phyloP scores from a whole-genome alignment of 495 filamentous ascomycete species.

The Tetracladium setigerum region DNA sequence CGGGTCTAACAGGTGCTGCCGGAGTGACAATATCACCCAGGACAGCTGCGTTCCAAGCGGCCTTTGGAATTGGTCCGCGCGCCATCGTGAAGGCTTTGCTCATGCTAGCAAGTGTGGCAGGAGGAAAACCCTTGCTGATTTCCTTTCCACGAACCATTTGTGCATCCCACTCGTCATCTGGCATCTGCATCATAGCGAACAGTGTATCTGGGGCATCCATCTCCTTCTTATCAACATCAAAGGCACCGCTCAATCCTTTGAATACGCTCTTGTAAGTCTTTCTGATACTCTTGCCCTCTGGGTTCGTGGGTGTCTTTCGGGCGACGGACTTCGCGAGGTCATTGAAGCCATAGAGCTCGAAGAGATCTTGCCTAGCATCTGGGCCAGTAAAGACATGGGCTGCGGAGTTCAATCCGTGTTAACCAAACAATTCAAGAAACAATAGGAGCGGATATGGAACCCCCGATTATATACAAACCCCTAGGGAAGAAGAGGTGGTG shows the following conservation, averaged over 20 bases:
- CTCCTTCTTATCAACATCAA: constrained; percentile 43
- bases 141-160: constrained; percentile 44
- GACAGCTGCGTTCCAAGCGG: constrained; percentile 41
- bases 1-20: constrained; percentile 23
- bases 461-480: constrained; percentile 2
- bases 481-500: background rate
- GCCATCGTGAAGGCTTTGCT: constrained; percentile 39
- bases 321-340: constrained; percentile 43
- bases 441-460: constrained; percentile 3
- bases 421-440: constrained; percentile 33
- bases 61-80: constrained; percentile 38
- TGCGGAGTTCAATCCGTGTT: constrained; percentile 37
- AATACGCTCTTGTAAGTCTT: constrained; percentile 55
- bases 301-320: constrained; percentile 31
- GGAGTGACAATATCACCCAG: constrained; percentile 38
- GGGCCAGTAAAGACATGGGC: constrained; percentile 35
- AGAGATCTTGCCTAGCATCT: constrained; percentile 40
- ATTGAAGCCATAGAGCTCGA: constrained; percentile 39
- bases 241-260: constrained; percentile 44
- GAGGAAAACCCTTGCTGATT: constrained; percentile 42
- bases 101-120: constrained; percentile 25
- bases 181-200: constrained; percentile 37
- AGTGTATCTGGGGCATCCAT: constrained; percentile 28
- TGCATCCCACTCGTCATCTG: constrained; percentile 49
- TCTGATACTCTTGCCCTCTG: constrained; percentile 48